A percentile compares a stretch with the other conserved stretches of the same genome.
Evolutionary conservation across 768 basidiomycete genomes (phyloP).

Genomic region (Pholiota conissans): DNA sequence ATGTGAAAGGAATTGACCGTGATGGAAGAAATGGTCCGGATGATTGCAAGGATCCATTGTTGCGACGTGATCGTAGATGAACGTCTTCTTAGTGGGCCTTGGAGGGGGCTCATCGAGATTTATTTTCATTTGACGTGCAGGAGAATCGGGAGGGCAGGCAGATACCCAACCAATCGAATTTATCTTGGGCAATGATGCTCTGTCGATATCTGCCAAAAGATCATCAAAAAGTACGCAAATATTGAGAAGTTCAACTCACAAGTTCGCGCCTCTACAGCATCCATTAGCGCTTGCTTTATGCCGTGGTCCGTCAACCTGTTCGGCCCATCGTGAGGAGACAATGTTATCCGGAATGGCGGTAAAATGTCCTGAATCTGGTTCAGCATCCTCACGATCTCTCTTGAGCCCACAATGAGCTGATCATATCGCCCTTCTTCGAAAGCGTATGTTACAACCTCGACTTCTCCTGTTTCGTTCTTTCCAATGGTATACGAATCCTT

Average conservation of each 20-base stretch:
- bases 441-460: constrained; percentile 34
- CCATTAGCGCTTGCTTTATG: constrained; percentile 27
- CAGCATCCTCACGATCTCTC: constrained; percentile 35
- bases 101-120: constrained; percentile 35
- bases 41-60: constrained; percentile 55
- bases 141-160: constrained; percentile 39
- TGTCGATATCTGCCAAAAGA: constrained; percentile 23
- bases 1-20: constrained; percentile 54
- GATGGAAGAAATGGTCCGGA: constrained; percentile 42
- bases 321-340: constrained; percentile 45
- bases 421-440: constrained; percentile 35
- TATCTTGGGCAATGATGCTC: constrained; percentile 32
- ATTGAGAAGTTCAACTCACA: constrained; percentile 20
- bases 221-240: not conserved
- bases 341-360: constrained; percentile 46
- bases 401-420: constrained; percentile 32
- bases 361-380: constrained; percentile 37
- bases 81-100: constrained; percentile 35
- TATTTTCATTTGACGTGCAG: constrained; percentile 33
- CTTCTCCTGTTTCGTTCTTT: constrained; percentile 27
- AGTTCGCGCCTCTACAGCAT: constrained; percentile 26
- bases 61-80: constrained; percentile 47
- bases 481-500: constrained; percentile 43
- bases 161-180: constrained; percentile 36
- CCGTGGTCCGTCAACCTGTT: constrained; percentile 35